Base-by-base conservation (phyloP, 108 stramenopile species). In the Cyclostephanos invisitatus region DNA sequence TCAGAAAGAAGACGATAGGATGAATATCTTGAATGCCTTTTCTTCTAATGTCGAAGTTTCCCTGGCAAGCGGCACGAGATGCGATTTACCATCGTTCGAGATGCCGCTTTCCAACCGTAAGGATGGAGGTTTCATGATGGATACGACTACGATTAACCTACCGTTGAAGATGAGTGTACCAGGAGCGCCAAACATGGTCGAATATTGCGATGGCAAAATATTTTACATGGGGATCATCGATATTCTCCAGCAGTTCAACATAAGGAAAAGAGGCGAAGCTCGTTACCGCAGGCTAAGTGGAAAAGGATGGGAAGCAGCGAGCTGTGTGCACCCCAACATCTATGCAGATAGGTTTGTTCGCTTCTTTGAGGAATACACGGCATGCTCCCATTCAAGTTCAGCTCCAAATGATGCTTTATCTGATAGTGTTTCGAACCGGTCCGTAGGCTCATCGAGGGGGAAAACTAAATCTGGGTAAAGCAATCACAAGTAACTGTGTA, bases 201-300 rank as follows among this genome's bases (percentile, higher is more conserved):
- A 80, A 49, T 89, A 87, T 60, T 78, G 74, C 37, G 89, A 87
- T 50, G 90, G 90, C 37, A 91, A 93, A 74, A 92, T 96, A 5
- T 97, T 91, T 70, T 96, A 88, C 84, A 88, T 96, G 88, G 98
- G 98, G 21, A 90, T 98, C 56, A 98, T 98, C 73, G 98, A 98
- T 72, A 95, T 98, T 75, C 82, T 98, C 47, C 98, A 98, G 79
- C 93, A 95, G 66, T 98, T 97, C 87, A 97, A 95, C 57, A 82
- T 79, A 3, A 69, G 94, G 21, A 98, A 98, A 73, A 80, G 86
- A 47, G 68, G 89, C 8, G 98, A 98, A 75, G 83, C 94, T 14
- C 70, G 81, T 5, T 87, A 87, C 61, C 84, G 91, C 7, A 73
- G 76, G 42, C 60, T 93, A 46, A 78, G 85, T 59, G 83, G 78